Conservation (phyloP, 495 filamentous ascomycete genomes). For the Podospora pseudoanserina region DNA sequence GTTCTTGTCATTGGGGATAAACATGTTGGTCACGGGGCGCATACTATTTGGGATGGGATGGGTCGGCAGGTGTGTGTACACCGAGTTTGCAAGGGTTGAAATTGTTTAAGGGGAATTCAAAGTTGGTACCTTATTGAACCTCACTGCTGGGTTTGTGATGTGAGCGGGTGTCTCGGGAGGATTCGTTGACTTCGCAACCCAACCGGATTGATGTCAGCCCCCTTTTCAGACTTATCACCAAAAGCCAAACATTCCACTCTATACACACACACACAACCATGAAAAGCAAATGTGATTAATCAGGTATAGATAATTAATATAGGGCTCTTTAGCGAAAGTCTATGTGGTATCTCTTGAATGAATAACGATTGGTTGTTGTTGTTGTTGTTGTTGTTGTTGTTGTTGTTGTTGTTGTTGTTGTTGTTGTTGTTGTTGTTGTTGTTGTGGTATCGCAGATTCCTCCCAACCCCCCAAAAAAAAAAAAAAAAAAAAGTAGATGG, state of each 20-base stretch:
- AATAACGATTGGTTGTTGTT: not conserved
- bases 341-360: constrained; percentile 18
- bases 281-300: not conserved
- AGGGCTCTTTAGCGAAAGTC: constrained; percentile 17
- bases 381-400: not conserved
- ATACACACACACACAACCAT: too few relatives aligned
- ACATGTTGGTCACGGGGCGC: not conserved
- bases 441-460: not conserved
- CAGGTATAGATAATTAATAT: too few relatives aligned
- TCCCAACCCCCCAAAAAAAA: not conserved
- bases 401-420: not conserved
- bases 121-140: not conserved
- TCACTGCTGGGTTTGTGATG: not conserved
- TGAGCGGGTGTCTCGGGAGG: not conserved
- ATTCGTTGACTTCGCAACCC: not conserved
- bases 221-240: not conserved
- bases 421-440: not conserved
- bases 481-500: not conserved
- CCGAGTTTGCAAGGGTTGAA: too few relatives aligned
- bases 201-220: not conserved
- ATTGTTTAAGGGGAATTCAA: too few relatives aligned
- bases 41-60: not conserved
- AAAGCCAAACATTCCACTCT: not conserved
- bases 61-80: not conserved
- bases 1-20: not conserved